These are phyloP conservation scores for Coniochaeta sp. DNA, from an alignment of 2,329 filamentous ascomycete genomes.

Conservation along the genomic window DNA sequence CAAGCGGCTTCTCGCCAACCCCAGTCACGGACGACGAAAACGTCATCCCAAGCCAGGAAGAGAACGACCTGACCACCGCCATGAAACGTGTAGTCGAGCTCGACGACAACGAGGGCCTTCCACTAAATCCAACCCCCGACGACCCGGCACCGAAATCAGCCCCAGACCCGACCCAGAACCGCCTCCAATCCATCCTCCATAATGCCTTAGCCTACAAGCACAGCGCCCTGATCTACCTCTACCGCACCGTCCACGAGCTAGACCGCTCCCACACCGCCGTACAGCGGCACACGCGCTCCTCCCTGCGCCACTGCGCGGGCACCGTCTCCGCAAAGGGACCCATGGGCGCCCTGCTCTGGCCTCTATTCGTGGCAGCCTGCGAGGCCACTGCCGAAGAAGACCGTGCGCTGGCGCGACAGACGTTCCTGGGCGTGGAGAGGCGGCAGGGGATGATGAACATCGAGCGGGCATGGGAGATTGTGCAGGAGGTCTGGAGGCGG, in stretches of 20 bases:
- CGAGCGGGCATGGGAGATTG: conserved; percentile 51
- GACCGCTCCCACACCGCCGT: conserved; percentile 40
- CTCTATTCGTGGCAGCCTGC: conserved; percentile 56
- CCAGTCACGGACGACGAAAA: neutral
- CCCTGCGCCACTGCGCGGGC: conserved; percentile 45
- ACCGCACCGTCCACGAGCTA: conserved; percentile 45
- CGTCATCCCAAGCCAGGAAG: neutral
- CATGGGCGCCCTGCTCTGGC: conserved; percentile 59
- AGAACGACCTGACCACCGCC: neutral
- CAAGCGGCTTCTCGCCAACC: conserved; percentile 22
- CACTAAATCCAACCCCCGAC: neutral
- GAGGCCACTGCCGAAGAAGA: conserved; percentile 46
- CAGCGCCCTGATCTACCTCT: conserved; percentile 50
- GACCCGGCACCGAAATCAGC: too few species aligned
- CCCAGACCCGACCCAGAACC: conserved; percentile 31
- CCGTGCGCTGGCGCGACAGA: conserved; percentile 39
- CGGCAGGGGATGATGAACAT: conserved; percentile 62
- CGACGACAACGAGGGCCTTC: neutral
- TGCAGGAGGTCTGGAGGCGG: conserved; percentile 54
- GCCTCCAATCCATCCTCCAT: conserved; percentile 47
- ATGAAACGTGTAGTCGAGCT: neutral
- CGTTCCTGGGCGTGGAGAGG: conserved; percentile 46
- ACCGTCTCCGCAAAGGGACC: conserved; percentile 50
- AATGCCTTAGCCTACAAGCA: conserved; percentile 56
- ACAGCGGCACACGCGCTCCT: conserved; percentile 43